A percentile compares a stretch with the other conserved stretches of the same genome.
Conservation (phyloP, 345 rosid species). For the Turritis glabra region DNA sequence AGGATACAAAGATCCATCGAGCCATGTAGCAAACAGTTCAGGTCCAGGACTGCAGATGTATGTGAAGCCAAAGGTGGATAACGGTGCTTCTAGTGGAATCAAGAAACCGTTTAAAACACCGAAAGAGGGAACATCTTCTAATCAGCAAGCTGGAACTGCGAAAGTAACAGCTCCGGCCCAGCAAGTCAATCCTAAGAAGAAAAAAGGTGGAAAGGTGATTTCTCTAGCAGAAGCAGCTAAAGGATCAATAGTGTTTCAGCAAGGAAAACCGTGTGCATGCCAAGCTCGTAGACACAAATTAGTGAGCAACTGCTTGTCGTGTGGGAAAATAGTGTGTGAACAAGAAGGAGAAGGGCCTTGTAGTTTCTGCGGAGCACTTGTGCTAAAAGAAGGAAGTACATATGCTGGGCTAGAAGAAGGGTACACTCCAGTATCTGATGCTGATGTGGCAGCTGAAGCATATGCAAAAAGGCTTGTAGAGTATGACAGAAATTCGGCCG, state of each 20-base stretch:
- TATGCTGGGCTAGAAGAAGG: conserved; percentile 81
- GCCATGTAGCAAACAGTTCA: conserved; percentile 41
- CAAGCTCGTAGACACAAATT: conserved; percentile 83
- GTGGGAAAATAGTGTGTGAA: conserved; percentile 96
- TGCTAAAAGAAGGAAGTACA: conserved; percentile 78
- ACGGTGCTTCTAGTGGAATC: conserved; percentile 42
- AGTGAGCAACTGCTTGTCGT: conserved; percentile 93
- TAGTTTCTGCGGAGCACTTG: conserved; percentile 83
- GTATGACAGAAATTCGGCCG: conserved; percentile 86
- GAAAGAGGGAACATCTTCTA: conserved; percentile 49
- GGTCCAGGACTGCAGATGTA: conserved; percentile 67
- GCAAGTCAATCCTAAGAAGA: conserved; percentile 63
- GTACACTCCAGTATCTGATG: conserved; percentile 62
- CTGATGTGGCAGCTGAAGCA: conserved; percentile 89
- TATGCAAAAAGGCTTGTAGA: conserved; percentile 91
- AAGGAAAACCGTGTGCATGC: conserved; percentile 90
- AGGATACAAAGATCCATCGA: conserved; percentile 53
- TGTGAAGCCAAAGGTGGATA: conserved; percentile 67
- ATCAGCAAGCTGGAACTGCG: conserved; percentile 39
- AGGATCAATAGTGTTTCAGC: conserved; percentile 91
- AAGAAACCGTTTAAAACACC: conserved; percentile 54
- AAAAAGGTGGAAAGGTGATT: conserved; percentile 79
- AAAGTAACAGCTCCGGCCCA: conserved; percentile 32
- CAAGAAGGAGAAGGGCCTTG: conserved; percentile 99
- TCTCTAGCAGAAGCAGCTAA: conserved; percentile 95